Evolutionary conservation across 2,329 filamentous ascomycete genomes (phyloP).

Genomic region (Cryphonectria carpinicola): DNA sequence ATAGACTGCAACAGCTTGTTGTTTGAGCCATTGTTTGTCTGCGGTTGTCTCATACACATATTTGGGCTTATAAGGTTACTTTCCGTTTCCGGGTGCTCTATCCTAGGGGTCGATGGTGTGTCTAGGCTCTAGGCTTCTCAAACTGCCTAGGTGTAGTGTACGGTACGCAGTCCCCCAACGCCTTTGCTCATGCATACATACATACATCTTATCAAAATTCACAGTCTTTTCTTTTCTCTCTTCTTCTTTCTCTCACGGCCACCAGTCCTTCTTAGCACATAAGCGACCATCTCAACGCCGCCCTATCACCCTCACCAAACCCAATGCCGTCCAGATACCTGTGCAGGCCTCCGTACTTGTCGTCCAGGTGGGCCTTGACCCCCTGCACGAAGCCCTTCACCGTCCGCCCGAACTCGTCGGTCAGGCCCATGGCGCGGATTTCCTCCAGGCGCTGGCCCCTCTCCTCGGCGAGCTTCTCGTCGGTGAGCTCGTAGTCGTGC

Average conservation of each 20-base stretch:
- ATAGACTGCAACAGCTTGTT: neutral
- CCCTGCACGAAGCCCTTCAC: slow-evolving; percentile 65
- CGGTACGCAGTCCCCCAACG: neutral
- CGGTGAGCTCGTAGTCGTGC: slow-evolving; percentile 73
- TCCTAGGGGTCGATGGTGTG: neutral
- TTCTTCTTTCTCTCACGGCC: neutral
- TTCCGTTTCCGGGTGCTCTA: neutral
- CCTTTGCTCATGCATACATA: slow-evolving; percentile 12
- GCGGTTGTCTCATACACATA: neutral
- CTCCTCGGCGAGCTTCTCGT: slow-evolving; percentile 62
- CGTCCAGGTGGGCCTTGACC: slow-evolving; percentile 61
- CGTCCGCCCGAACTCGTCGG: slow-evolving; percentile 73
- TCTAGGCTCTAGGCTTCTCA: neutral
- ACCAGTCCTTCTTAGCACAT: slow-evolving; percentile 41
- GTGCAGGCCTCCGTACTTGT: slow-evolving; percentile 67
- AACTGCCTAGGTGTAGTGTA: neutral
- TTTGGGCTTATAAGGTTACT: neutral
- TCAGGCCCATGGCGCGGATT: slow-evolving; percentile 71
- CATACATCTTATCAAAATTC: neutral
- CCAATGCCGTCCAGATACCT: slow-evolving; percentile 69
- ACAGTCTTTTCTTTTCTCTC: neutral
- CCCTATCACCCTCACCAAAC: slow-evolving; percentile 51
- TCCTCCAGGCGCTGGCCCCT: slow-evolving; percentile 67
- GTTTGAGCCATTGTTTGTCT: neutral
- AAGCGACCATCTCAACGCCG: slow-evolving; percentile 45